Evolutionary conservation across 2,329 filamentous ascomycete species (phyloP), one percentile per base, ranked within the genome.

Genomic region (Trichophyton verrucosum): DNA sequence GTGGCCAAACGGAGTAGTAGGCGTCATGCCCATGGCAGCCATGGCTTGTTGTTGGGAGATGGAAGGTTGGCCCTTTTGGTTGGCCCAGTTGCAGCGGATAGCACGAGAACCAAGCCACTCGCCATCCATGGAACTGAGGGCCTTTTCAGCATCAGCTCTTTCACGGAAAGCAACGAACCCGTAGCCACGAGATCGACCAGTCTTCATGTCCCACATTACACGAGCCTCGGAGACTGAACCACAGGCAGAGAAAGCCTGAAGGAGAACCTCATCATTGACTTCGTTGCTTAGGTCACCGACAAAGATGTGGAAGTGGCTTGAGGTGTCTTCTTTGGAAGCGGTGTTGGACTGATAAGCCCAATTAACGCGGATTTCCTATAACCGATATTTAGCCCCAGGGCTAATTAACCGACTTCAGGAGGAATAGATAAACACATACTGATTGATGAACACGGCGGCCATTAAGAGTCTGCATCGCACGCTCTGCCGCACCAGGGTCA

Each of bases 191-290:
- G 94, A 97, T 65, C 94, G 87, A 67, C 94, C 94, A 40, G 94
- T 99, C 82, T 99, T 99, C 94, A 99, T 99, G 75, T 99, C 94
- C 94, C 94, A 99, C 94, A 99, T 99, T 65, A 99, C 94, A 69
- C 94, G 91, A 63, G 94, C 94, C 76, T 99, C 94, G 2, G 94
- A 99, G 57, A 99, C 91, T 11, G 86, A 89, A 46, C 94, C 94
- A 74, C 97, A 99, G 51, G 90, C 90, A 56, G 90, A 95, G 76
- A 99, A 99, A 11, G 94, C 94, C 75, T 96, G 91, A 15, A 88
- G 80, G 22, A 99, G 82, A 59, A 96, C 85, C 71, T 99, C 94
- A 69, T 99, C 94, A 69, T 99, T 99, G 74, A 99, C 94, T 75
- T 99, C 94, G 71, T 99, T 99, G 68, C 91, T 96, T 61, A 99